These are phyloP conservation scores for Nicotiana otophora DNA, from an alignment of 257 asterid species.

Conservation along the genomic window DNA sequence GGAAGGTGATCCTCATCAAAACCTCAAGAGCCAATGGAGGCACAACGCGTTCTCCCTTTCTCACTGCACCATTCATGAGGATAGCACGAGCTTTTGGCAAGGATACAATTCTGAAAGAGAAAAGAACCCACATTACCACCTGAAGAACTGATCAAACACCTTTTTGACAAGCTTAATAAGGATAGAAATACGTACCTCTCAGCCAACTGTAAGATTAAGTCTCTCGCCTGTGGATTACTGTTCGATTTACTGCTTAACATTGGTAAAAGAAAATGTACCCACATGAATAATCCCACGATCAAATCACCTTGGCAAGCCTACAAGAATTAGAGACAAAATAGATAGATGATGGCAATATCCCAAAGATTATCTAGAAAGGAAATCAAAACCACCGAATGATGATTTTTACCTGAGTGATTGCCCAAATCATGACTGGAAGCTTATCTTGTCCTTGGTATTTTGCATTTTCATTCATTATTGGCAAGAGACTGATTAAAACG, in stretches of 20 bases:
- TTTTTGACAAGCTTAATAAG: not conserved
- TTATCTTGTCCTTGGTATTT: constrained; percentile 80
- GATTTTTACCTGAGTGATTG: constrained; percentile 51
- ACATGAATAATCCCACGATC: constrained; percentile 62
- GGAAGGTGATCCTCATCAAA: constrained; percentile 60
- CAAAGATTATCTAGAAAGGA: not conserved
- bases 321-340: not conserved
- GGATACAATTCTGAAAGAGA: constrained; percentile 50
- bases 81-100: constrained; percentile 66
- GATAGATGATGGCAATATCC: not conserved
- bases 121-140: not conserved
- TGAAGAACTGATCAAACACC: not conserved
- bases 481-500: constrained; percentile 41
- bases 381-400: not conserved
- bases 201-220: constrained; percentile 68
- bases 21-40: constrained; percentile 70
- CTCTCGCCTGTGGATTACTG: constrained; percentile 68
- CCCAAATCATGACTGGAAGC: constrained; percentile 66
- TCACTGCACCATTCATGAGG: constrained; percentile 57
- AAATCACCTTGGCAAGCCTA: constrained; percentile 79
- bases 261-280: constrained; percentile 70
- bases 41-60: constrained; percentile 71
- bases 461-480: constrained; percentile 48
- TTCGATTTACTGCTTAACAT: constrained; percentile 61
- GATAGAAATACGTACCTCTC: constrained; percentile 49